Evolutionary conservation across 1,139 yeast species (phyloP).

Genomic region (Saccharomycopsis hybrid): DNA sequence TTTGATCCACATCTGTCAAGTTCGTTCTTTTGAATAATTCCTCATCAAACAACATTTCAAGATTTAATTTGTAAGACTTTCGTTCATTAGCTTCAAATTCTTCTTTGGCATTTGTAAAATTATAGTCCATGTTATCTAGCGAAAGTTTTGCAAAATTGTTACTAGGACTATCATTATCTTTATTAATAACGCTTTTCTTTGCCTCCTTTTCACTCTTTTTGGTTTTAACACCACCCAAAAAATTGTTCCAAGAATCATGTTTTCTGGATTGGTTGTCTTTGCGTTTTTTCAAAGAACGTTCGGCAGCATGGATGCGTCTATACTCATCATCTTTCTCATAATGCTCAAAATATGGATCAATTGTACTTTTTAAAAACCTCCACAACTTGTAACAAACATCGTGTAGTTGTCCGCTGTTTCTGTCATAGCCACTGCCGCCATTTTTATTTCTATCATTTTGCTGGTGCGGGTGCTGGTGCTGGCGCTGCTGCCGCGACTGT

Average conservation of each 20-base stretch:
- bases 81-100: conserved; percentile 7
- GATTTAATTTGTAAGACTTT: conserved; percentile 9
- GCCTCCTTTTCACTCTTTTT: neutral
- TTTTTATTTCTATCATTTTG: neutral
- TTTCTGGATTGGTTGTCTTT: neutral
- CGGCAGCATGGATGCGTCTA: neutral
- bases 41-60: conserved; percentile 5
- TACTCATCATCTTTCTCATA: neutral
- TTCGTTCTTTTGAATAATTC: no score
- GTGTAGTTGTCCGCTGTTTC: no score
- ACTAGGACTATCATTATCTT: no score
- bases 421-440: neutral
- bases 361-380: conserved; percentile 4
- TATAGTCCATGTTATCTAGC: neutral
- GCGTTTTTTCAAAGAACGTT: neutral
- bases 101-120: neutral
- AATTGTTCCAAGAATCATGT: neutral
- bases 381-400: conserved; percentile 10
- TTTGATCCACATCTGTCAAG: no score
- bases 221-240: neutral
- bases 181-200: neutral
- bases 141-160: neutral
- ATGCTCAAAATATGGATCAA: conserved; percentile 12
- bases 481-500: no score
- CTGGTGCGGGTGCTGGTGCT: no score